A percentile compares a stretch with the other conserved stretches of the same genome.
Conservation (phyloP, 2,329 filamentous ascomycete genomes). For the Thelonectria discophora region DNA sequence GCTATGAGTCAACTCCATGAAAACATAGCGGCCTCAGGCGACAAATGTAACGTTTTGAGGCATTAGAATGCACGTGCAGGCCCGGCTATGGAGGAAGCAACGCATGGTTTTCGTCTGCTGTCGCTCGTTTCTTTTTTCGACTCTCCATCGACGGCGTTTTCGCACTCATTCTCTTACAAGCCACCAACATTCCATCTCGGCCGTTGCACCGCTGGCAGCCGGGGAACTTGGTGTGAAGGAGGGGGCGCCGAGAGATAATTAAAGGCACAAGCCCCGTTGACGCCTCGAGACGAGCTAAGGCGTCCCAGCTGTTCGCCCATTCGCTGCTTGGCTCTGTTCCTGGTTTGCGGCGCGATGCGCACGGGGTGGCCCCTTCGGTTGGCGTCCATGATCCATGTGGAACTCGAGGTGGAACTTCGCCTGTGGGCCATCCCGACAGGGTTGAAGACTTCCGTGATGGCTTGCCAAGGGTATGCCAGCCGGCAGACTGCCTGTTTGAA, state of each 20-base stretch:
- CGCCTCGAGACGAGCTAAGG: slow-evolving; percentile 42
- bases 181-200: slow-evolving; percentile 2
- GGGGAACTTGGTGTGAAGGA: slow-evolving; percentile 20
- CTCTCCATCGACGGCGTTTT: background rate
- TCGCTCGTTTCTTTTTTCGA: slow-evolving; percentile 2
- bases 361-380: slow-evolving; percentile 37
- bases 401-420: slow-evolving; percentile 8
- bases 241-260: slow-evolving; percentile 30
- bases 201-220: slow-evolving; percentile 12
- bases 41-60: background rate
- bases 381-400: slow-evolving; percentile 26
- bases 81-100: background rate
- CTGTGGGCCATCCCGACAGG: slow-evolving; percentile 26
- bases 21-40: background rate
- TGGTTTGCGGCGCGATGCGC: slow-evolving; percentile 41
- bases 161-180: slow-evolving; percentile 14
- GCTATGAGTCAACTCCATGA: background rate
- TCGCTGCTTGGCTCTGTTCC: slow-evolving; percentile 36
- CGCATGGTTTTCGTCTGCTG: slow-evolving; percentile 12
- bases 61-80: slow-evolving; percentile 1
- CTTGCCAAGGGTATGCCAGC: slow-evolving; percentile 25
- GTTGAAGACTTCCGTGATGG: slow-evolving; percentile 5
- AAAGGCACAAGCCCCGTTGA: slow-evolving; percentile 41
- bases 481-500: slow-evolving; percentile 30
- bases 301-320: slow-evolving; percentile 31